Conservation (phyloP, 2,329 filamentous ascomycete species). For the Microdochium bolleyi region DNA sequence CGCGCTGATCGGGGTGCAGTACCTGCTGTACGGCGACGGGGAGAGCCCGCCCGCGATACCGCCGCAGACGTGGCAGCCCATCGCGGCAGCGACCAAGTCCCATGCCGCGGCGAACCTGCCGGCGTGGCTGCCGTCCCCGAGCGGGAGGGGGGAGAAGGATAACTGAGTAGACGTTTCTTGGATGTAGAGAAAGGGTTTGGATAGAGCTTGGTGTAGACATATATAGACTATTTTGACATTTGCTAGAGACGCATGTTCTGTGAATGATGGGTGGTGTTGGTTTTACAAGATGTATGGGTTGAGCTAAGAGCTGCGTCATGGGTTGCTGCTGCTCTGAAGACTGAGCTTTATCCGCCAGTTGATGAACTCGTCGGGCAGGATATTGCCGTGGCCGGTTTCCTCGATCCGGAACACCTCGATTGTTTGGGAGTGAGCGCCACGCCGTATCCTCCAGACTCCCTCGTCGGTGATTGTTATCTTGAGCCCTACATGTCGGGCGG, state of each 20-base stretch:
- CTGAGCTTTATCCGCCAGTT: conserved; percentile 59
- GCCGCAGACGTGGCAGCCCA: background rate
- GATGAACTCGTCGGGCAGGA: conserved; percentile 71
- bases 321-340: conserved; percentile 3
- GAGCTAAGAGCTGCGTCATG: no score
- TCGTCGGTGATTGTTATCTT: conserved; percentile 56
- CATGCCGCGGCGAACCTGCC: background rate
- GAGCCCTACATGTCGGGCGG: conserved; percentile 39
- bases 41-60: conserved; percentile 11
- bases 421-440: conserved; percentile 49
- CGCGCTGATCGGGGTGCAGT: conserved; percentile 65
- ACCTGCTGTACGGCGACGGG: conserved; percentile 58
- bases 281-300: background rate
- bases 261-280: no score
- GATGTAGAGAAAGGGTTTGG: background rate
- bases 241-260: background rate
- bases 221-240: background rate
- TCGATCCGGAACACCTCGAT: conserved; percentile 71
- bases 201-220: background rate
- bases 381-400: conserved; percentile 66
- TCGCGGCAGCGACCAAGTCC: background rate
- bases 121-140: background rate
- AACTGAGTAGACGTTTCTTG: background rate
- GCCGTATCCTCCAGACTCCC: conserved; percentile 75
- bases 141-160: background rate